Percentiles rank a stretch among this genome's conserved stretches.
These are phyloP conservation scores for Lentinus polychrous DNA, from an alignment of 1,284 basidiomycete species.

Conservation along the genomic window DNA sequence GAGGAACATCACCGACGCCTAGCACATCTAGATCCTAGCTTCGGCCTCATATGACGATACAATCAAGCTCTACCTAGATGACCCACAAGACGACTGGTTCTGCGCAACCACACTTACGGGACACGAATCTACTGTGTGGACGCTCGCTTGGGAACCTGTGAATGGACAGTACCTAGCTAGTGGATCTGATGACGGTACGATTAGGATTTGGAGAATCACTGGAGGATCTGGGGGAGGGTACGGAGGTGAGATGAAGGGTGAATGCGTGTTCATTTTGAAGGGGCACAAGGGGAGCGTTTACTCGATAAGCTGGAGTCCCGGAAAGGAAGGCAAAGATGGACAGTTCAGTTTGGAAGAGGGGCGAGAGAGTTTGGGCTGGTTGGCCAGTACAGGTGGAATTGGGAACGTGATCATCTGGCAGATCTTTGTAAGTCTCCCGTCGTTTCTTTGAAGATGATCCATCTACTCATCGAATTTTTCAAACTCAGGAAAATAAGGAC, in stretches of 20 bases:
- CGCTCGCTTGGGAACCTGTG: constrained; percentile 70
- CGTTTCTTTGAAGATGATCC: not conserved
- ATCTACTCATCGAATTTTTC: not conserved
- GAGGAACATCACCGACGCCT: constrained; percentile 13
- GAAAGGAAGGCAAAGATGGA: constrained; percentile 22
- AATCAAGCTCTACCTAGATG: constrained; percentile 91
- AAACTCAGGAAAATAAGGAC: constrained; percentile 2
- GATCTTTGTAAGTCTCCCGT: constrained; percentile 44
- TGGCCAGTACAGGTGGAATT: constrained; percentile 72
- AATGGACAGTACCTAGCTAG: constrained; percentile 81
- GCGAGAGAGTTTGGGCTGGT: constrained; percentile 50
- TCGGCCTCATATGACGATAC: constrained; percentile 97
- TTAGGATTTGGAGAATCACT: constrained; percentile 54
- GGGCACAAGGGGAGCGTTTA: constrained; percentile 73
- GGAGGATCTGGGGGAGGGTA: constrained; percentile 39
- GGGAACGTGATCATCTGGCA: constrained; percentile 73
- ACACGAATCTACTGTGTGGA: constrained; percentile 89
- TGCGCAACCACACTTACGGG: constrained; percentile 79
- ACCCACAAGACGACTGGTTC: constrained; percentile 94
- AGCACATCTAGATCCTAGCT: constrained; percentile 72
- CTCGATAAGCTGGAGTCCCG: constrained; percentile 67
- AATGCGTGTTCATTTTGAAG: constrained; percentile 45
- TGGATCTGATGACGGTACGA: constrained; percentile 71
- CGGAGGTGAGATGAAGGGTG: constrained; percentile 49
- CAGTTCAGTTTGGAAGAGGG: constrained; percentile 11